Evolutionary conservation across 2,329 filamentous ascomycete species (phyloP).

Genomic region (Scedosporium boydii): DNA sequence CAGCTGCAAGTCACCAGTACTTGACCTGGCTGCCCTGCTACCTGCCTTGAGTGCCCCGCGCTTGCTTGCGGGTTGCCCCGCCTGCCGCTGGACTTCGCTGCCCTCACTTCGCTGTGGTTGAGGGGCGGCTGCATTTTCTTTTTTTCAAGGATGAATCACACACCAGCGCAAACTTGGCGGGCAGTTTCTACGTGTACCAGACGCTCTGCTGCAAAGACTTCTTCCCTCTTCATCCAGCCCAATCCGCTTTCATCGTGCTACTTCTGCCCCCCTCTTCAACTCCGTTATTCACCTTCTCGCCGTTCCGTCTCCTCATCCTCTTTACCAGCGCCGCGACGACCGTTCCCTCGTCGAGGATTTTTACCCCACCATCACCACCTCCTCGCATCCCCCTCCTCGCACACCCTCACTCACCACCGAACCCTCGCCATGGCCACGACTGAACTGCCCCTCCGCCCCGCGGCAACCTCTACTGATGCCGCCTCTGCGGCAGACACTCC

Average conservation of each 20-base stretch:
- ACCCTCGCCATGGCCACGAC: slow-evolving; percentile 15
- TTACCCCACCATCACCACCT: not conserved
- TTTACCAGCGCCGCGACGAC: not conserved
- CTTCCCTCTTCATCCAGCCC: not conserved
- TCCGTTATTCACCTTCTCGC: not conserved
- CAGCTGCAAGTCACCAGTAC: not conserved
- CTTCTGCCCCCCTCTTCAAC: not conserved
- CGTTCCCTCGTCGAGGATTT: not conserved
- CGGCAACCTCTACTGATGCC: slow-evolving; percentile 13
- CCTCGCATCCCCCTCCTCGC: not conserved
- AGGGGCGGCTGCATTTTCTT: too few relatives aligned
- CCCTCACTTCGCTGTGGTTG: not conserved
- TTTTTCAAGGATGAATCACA: not conserved
- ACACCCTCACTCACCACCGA: not conserved
- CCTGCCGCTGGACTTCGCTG: not conserved
- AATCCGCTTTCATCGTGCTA: not conserved
- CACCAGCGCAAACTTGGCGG: not conserved
- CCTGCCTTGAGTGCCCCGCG: too few relatives aligned
- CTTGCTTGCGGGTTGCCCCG: not conserved
- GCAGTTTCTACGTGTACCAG: not conserved
- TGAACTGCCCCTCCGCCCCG: slow-evolving; percentile 16
- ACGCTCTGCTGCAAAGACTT: too few relatives aligned
- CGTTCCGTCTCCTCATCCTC: not conserved
- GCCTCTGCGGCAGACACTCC: slow-evolving; percentile 18
- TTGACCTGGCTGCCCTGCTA: not conserved